Evolutionary conservation across 2,329 filamentous ascomycete genomes (phyloP).

Genomic region (Fusarium pseudograminearum): DNA sequence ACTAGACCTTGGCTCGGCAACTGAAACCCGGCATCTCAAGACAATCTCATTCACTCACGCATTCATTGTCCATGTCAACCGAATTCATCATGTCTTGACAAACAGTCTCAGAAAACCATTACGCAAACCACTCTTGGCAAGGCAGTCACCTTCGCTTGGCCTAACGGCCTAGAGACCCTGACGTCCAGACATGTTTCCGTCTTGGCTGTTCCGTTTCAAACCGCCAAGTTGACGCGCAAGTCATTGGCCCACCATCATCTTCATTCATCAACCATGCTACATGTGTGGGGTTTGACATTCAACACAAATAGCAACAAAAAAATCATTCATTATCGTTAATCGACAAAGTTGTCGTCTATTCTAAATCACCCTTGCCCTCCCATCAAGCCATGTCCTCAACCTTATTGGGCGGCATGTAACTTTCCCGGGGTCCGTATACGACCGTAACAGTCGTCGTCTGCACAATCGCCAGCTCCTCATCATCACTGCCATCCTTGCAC

Average conservation of each 20-base stretch:
- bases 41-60: conserved; percentile 3
- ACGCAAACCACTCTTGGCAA: not conserved
- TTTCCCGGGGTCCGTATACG: conserved; percentile 39
- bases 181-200: conserved; percentile 21
- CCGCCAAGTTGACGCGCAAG: not conserved
- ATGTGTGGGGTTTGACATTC: not conserved
- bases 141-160: not conserved
- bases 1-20: conserved; percentile 34
- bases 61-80: not conserved
- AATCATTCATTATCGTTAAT: not conserved
- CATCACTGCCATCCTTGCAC: conserved; percentile 22
- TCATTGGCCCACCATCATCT: conserved; percentile 2
- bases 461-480: conserved; percentile 40
- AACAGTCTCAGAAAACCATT: not conserved
- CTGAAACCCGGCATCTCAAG: conserved; percentile 30
- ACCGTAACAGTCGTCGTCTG: conserved; percentile 46
- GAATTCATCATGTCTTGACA: conserved; percentile 1
- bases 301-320: not conserved
- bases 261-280: not conserved
- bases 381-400: not conserved
- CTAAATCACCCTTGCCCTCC: not conserved
- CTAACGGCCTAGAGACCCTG: not conserved
- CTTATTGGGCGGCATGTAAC: conserved; percentile 5
- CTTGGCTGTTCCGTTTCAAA: conserved; percentile 18
- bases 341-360: not conserved